Percentiles rank a stretch among this genome's conserved stretches.
Evolutionary conservation across 176 grass and related monocot genomes (phyloP).

Genomic region (Aegilops longissima): DNA sequence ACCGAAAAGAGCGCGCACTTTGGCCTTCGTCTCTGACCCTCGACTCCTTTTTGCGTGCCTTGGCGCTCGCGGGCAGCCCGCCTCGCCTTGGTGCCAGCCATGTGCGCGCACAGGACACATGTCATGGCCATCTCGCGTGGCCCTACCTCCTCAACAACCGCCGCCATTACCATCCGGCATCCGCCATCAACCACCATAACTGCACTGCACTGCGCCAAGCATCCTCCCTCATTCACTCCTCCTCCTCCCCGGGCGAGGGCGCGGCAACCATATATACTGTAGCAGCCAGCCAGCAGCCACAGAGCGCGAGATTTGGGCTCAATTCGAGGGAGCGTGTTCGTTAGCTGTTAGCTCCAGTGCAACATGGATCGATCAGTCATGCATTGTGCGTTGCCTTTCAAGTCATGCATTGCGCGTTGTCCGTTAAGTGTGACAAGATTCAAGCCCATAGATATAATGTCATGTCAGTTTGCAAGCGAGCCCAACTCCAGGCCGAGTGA

Average conservation of each 20-base stretch:
- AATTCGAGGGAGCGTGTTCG: not conserved
- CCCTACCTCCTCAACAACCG: constrained; percentile 40
- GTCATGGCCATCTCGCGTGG: not conserved
- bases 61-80: too few species aligned
- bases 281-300: not conserved
- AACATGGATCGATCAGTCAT: not conserved
- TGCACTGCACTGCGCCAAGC: constrained; percentile 42
- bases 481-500: not conserved
- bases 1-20: constrained; percentile 32
- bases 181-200: constrained; percentile 42
- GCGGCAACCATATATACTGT: not conserved
- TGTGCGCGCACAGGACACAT: constrained; percentile 31
- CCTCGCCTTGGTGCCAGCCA: not conserved
- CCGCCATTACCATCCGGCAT: constrained; percentile 43
- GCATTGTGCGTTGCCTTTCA: not conserved
- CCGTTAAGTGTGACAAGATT: not conserved
- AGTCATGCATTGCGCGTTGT: not conserved
- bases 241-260: not conserved
- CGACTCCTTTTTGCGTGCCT: not conserved
- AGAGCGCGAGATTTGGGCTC: not conserved
- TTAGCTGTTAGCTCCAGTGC: not conserved
- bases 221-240: not conserved
- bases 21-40: constrained; percentile 19
- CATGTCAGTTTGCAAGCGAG: not conserved
- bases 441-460: not conserved